These are phyloP conservation scores for Physcomitrellopsis africana DNA, from an alignment of 225 moss, liverwort and hornwort species.

Conservation along the genomic window DNA sequence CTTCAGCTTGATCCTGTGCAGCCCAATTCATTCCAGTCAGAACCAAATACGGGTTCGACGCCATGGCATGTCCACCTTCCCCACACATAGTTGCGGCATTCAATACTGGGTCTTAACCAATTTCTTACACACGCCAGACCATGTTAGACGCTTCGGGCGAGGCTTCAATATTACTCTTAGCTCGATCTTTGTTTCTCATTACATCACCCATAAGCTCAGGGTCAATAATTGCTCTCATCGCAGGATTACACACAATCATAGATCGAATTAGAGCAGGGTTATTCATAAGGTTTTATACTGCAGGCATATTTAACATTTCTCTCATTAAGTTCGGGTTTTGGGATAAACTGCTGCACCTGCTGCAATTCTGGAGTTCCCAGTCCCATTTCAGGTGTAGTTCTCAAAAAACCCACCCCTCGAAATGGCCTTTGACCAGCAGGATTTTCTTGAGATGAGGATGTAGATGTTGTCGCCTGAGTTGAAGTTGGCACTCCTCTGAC, in stretches of 20 bases:
- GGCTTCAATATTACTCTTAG: conserved; percentile 99
- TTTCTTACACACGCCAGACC: conserved; percentile 99
- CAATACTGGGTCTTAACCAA: conserved; percentile 93
- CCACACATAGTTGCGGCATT: conserved; percentile 96
- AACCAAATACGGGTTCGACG: conserved; percentile 86
- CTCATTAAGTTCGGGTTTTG: conserved; percentile 97
- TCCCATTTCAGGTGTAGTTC: too few relatives aligned
- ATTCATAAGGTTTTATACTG: conserved; percentile 96
- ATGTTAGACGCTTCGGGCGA: conserved; percentile 99
- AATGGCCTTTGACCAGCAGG: conserved; percentile 54
- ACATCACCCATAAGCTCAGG: conserved; percentile 99
- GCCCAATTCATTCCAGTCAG: conserved; percentile 72
- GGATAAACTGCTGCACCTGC: conserved; percentile 97
- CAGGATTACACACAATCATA: conserved; percentile 96
- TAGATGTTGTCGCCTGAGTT: conserved; percentile 34
- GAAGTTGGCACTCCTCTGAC: conserved; percentile 87
- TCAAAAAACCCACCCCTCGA: conserved; percentile 65
- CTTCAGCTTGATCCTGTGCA: conserved; percentile 64
- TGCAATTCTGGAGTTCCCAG: conserved; percentile 70
- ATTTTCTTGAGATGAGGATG: conserved; percentile 46
- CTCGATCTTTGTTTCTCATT: conserved; percentile 97
- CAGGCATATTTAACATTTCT: conserved; percentile 99
- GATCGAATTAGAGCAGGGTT: conserved; percentile 96
- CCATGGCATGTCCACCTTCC: conserved; percentile 79
- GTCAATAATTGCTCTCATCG: conserved; percentile 96